Base-by-base conservation (phyloP, 139 green algal species). In the Pleodorina starrii region DNA sequence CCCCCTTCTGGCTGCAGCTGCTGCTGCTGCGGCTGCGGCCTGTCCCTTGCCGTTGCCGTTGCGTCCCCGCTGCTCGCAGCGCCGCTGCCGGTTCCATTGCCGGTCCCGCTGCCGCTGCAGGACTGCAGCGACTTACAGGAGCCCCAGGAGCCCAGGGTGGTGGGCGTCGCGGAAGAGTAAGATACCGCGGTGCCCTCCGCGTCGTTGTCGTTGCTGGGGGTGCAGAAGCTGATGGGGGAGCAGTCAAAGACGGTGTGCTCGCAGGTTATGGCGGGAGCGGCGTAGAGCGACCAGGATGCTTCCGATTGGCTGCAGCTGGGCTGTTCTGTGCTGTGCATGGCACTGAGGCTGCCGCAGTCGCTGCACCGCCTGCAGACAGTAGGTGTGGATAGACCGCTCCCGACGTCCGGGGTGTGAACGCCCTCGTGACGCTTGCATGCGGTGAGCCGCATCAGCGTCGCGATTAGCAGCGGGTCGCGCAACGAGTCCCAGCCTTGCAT, bases 401-500 rank as follows among this genome's bases (percentile, higher is more conserved):
- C 12, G 14, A 0, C n/a, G 3, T 57, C 25, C 19, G 44, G 66
- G 1, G 66, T 79, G 44, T 79, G 66, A 5, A 51, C 5, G 32
- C 54, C 68, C 9, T 88, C 82, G 0, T 80, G 82, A 1, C 82
- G 66, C 66, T 79, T 80, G 60, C 66, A 80, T 27, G 82, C 66
- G 5, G 82, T 63, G 0, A 88, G 66, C 32, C 82, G 82, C 4
- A 88, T 23, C 6, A 88, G 32, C 21, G 82, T 79, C 3, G 82
- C 46, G 5, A 88, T 69, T 17, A 63, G 80, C 60, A 87, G 32
- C 32, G 82, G 82, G 66, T 88, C 82, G 7, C 82, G 44, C 44
- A 80, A n/a, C 44, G 82, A 16, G 44, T 88, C 82, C 82, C 82
- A 88, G 44, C 82, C 82, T 7, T 79, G 82, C 82, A 88, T 88